phyloP scores from a whole-genome alignment of 2,329 filamentous ascomycete genomes.

The Tolypocladium pustulatum region DNA sequence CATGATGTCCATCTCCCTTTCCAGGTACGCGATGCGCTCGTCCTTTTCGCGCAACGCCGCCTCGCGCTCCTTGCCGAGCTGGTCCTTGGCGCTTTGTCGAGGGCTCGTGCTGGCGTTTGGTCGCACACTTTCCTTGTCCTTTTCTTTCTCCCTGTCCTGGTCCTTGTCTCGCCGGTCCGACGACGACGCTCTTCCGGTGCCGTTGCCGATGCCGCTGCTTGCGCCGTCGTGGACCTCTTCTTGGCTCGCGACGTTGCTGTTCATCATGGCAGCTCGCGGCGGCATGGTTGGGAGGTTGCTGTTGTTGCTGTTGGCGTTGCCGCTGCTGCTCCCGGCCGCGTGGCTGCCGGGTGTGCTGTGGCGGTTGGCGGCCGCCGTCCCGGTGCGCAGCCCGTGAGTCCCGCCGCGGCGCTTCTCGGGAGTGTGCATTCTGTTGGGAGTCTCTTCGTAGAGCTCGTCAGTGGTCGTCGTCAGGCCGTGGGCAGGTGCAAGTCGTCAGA shows the following conservation, averaged over 20 bases:
- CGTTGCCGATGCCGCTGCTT: conserved; percentile 3
- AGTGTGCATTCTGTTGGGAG: conserved; percentile 21
- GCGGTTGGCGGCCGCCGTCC: conserved; percentile 8
- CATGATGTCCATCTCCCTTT: conserved; percentile 41
- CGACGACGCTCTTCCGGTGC: conserved; percentile 15
- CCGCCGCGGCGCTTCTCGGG: conserved; percentile 34
- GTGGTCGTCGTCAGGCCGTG: conserved; percentile 14
- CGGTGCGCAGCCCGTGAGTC: conserved; percentile 12
- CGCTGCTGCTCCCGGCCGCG: not conserved
- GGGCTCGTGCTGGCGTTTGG: not conserved
- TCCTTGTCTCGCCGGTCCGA: conserved; percentile 23
- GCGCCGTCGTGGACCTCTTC: conserved; percentile 14
- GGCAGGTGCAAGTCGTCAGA: conserved; percentile 11
- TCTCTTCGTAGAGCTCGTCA: not conserved
- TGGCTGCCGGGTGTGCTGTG: conserved; percentile 14
- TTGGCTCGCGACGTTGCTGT: conserved; percentile 9
- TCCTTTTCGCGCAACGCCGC: conserved; percentile 34
- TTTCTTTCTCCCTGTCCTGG: not conserved
- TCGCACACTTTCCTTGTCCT: not conserved
- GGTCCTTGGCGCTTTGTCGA: not conserved
- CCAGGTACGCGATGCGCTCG: conserved; percentile 39
- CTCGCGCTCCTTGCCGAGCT: conserved; percentile 9
- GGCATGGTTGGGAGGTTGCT: conserved; percentile 18
- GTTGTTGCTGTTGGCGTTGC: conserved; percentile 2
- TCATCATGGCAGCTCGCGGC: conserved; percentile 17